phyloP scores from a whole-genome alignment of 257 asterid species.

The Schizonepeta tenuifolia region DNA sequence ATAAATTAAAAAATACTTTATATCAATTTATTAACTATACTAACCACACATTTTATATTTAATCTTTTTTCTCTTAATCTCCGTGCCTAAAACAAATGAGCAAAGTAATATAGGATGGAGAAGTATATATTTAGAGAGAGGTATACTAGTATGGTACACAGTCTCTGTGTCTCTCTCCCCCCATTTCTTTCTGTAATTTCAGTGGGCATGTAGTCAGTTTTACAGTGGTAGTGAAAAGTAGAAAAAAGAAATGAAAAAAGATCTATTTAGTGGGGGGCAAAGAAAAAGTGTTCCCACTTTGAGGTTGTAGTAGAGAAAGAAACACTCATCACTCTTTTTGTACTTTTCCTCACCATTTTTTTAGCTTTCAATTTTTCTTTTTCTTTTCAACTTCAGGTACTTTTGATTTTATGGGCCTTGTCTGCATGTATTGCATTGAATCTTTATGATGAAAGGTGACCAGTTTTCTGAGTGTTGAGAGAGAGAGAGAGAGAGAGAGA shows the following conservation, averaged over 20 bases:
- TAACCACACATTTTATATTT: no score
- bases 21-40: no score
- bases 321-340: conserved; percentile 28
- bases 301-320: not conserved
- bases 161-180: not conserved
- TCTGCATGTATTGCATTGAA: conserved; percentile 31
- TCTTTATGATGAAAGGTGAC: conserved; percentile 41
- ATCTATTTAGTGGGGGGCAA: conserved; percentile 46
- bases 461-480: conserved; percentile 27
- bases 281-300: conserved; percentile 36
- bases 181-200: conserved; percentile 25
- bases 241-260: not conserved
- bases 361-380: not conserved
- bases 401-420: conserved; percentile 38
- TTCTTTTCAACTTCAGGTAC: conserved; percentile 31
- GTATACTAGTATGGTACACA: not conserved
- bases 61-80: no score
- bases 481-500: not conserved
- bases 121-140: not conserved
- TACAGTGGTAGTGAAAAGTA: conserved; percentile 27
- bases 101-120: no score
- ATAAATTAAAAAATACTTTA: no score
- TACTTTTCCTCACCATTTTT: conserved; percentile 2
- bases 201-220: conserved; percentile 23
- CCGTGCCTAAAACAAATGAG: no score